Base-by-base conservation (phyloP, 2,329 filamentous ascomycete genomes). In the Alternaria longipes region DNA sequence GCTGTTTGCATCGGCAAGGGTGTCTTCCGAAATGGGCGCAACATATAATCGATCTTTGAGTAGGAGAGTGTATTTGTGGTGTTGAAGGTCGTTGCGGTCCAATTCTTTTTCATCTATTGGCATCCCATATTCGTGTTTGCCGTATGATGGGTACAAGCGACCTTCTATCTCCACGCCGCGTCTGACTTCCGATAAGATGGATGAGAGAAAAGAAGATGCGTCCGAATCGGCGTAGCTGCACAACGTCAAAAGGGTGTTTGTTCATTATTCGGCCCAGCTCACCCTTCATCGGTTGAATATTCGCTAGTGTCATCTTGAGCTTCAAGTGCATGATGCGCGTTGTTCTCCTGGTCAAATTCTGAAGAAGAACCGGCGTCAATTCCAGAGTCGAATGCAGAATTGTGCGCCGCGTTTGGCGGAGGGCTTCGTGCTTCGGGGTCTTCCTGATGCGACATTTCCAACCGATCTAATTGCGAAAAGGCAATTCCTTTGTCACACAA, bases 61-160 rank as follows among this genome's bases (percentile, higher is more conserved):
- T 3, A 70, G 45, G 3, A 72, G 61, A 3, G 49, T 65, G 60
- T 71, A 71, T 40, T 70, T 72, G 66, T 69, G 66, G 47, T 71
- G 70, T 30, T 70, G 66, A 8, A 72, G 60, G 46, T 72, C 68
- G 18, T 69, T 68, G 40, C 68, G 64, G 36, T 71, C 67, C 11
- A 64, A 38, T 54, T 72, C 70, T 44, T 69, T 69, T 36, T 71
- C 65, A 22, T 72, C 70, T 47, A 70, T 72, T n/a, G 70, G 68
- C 69, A 72, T 72, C 41, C 68, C 69, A 24, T 71, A 71, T 0
- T 59, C 66, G 54, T 67, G 68, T 50, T 68, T 70, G 38, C 66
- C 66, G 20, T 71, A 70, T 16, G 65, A 60, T 0, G 69, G 62
- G 50, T 71, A 71, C 5, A 66, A 26, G 1, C 69, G 62, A 12